Evolutionary conservation across 768 basidiomycete species (phyloP), one percentile per base, ranked within the genome.

Genomic region (Xanthoconium stramineum): DNA sequence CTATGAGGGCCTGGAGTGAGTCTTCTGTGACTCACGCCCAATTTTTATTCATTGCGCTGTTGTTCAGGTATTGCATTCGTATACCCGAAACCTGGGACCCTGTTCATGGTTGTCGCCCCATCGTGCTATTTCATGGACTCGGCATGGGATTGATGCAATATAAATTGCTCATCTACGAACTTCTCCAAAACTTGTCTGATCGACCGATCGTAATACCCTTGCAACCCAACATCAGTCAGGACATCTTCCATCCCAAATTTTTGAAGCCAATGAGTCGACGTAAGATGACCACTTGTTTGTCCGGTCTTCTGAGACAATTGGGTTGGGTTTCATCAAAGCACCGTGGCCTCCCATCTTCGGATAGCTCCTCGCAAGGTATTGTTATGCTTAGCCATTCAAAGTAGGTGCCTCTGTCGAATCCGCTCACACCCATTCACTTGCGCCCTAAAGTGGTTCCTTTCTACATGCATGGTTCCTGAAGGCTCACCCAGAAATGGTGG

Each of bases 401-500:
- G 88, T 90, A 57, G 46, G 84, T 56, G 5, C 45, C 10, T 45
- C 28, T 29, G 10, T 19, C 20, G 28, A 36, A 24, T 47, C 15
- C 42, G 28, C n/a, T 51, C 28, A 38, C 40, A 48, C 33, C 15
- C 28, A 15, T 49, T 61, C 51, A 50, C 45, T 52, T 58, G 20
- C 56, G 36, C 52, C 17, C 14, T 50, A 9, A 60, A 89, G 88
- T 65, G 90, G 91, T 1, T 86, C 89, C 35, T 93, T 92, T 65
- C 74, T 80, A 2, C 94, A 97, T 69, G 88, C 88, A 6, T 97
- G 95, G 95, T 77, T 95, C 68, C 74, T 97, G 45, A 97, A 96
- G 70, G 80, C 80, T 19, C 76, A 85, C 52, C 86, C 91, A 2
- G 72, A 81, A 19, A 77, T 96, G 62, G 74, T 88, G 45, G 73